phyloP scores from a whole-genome alignment of 164 flowering plant genomes.

The Vitis riparia region DNA sequence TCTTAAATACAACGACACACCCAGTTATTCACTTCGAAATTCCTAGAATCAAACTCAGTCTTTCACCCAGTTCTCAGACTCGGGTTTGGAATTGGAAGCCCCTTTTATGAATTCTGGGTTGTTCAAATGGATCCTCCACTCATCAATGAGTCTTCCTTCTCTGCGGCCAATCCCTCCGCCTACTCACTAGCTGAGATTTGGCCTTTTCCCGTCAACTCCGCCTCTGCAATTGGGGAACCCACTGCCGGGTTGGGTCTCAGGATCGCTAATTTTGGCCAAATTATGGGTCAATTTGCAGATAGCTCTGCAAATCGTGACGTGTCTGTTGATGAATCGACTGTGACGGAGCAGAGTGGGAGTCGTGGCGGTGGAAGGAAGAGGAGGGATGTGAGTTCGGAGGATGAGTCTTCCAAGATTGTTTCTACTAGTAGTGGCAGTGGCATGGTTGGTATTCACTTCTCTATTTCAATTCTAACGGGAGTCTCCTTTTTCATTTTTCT shows the following conservation, averaged over 20 bases:
- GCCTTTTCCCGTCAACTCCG: constrained; percentile 32
- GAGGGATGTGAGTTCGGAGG: constrained; percentile 46
- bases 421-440: constrained; percentile 52
- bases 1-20: background rate
- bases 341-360: constrained; percentile 59
- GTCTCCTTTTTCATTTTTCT: background rate
- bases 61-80: no score
- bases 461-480: background rate
- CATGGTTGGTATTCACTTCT: constrained; percentile 23
- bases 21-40: background rate
- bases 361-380: constrained; percentile 41
- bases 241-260: constrained; percentile 36
- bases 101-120: background rate
- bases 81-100: no score
- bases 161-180: constrained; percentile 56
- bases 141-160: constrained; percentile 56
- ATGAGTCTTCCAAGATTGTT: constrained; percentile 50
- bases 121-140: constrained; percentile 72
- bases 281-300: constrained; percentile 29
- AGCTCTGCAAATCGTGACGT: constrained; percentile 36
- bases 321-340: constrained; percentile 61
- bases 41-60: no score
- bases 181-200: constrained; percentile 70
- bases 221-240: constrained; percentile 17
- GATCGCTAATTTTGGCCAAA: constrained; percentile 31